Percentiles rank a stretch among this genome's conserved stretches.
Conservation (phyloP, 2,329 filamentous ascomycete genomes). For the Monilinia aucupariae region DNA sequence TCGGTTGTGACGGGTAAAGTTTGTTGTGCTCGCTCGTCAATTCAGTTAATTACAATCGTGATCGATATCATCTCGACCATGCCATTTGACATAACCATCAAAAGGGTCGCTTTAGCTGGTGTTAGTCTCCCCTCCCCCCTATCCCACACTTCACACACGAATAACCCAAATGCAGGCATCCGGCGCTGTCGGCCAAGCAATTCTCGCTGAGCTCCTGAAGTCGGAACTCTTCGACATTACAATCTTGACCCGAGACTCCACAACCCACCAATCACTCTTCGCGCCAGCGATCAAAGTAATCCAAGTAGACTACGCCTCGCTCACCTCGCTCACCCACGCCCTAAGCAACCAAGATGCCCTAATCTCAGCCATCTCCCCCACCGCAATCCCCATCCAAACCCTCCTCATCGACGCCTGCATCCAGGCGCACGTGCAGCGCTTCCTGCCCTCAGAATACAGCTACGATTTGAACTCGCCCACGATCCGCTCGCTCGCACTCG, state of each 20-base stretch:
- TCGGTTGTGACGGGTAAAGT: too few relatives aligned
- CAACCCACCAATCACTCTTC: slow-evolving; percentile 24
- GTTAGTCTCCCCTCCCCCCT: slow-evolving; percentile 17
- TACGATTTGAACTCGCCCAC: slow-evolving; percentile 29
- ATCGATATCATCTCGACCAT: slow-evolving; percentile 13
- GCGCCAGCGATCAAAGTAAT: slow-evolving; percentile 24
- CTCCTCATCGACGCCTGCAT: slow-evolving; percentile 50
- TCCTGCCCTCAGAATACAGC: slow-evolving; percentile 53
- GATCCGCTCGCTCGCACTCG: neutral
- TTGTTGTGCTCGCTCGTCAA: neutral
- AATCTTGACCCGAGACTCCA: slow-evolving; percentile 34
- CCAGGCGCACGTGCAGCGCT: slow-evolving; percentile 52
- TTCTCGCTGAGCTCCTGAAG: slow-evolving; percentile 33
- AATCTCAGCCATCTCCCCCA: slow-evolving; percentile 19
- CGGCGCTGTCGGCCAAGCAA: slow-evolving; percentile 33
- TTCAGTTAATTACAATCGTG: neutral
- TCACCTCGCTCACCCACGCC: slow-evolving; percentile 28
- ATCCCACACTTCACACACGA: neutral
- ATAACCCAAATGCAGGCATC: slow-evolving; percentile 23
- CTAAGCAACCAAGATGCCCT: slow-evolving; percentile 27
- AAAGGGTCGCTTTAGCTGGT: slow-evolving; percentile 26
- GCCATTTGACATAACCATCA: slow-evolving; percentile 24
- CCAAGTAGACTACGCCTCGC: slow-evolving; percentile 21
- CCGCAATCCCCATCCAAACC: slow-evolving; percentile 13
- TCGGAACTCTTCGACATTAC: slow-evolving; percentile 32